phyloP scores from a whole-genome alignment of 768 basidiomycete species.

The Hebeloma cylindrosporum region DNA sequence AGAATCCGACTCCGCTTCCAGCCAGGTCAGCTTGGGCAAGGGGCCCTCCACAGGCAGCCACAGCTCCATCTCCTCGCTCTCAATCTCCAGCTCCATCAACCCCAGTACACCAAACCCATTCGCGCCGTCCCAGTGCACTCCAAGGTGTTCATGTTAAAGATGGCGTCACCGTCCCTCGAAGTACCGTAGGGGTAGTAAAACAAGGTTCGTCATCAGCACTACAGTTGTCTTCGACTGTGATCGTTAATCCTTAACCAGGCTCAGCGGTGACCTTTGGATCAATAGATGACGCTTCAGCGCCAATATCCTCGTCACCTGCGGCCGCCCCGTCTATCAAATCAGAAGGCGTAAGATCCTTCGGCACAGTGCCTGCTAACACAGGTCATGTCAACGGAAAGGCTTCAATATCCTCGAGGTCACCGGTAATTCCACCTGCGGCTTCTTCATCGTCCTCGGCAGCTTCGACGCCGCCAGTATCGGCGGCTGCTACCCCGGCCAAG shows the following conservation, averaged over 20 bases:
- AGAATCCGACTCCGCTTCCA: conserved; percentile 72
- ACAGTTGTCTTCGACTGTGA: conserved; percentile 7
- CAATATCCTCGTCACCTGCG: conserved; percentile 83
- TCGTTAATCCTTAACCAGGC: conserved; percentile 36
- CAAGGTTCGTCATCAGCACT: conserved; percentile 48
- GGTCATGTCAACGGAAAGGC: conserved; percentile 66
- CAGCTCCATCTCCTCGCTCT: conserved; percentile 65
- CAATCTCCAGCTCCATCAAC: conserved; percentile 72
- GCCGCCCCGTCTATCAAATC: conserved; percentile 62
- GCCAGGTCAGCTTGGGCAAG: conserved; percentile 88
- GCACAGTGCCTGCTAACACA: conserved; percentile 59
- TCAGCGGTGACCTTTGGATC: conserved; percentile 86
- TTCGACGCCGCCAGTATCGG: conserved; percentile 33
- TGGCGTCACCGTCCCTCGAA: conserved; percentile 72
- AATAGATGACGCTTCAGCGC: conserved; percentile 76
- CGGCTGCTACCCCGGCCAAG: conserved; percentile 37
- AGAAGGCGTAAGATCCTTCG: conserved; percentile 80
- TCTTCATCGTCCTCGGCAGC: conserved; percentile 39
- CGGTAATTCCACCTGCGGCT: conserved; percentile 28
- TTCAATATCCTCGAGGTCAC: conserved; percentile 43
- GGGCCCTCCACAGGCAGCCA: conserved; percentile 75
- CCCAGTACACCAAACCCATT: conserved; percentile 58
- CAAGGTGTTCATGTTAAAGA: conserved; percentile 73
- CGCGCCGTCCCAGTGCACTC: conserved; percentile 76
- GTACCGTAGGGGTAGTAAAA: conserved; percentile 65